phyloP scores from a whole-genome alignment of 2,329 filamentous ascomycete species.

The Plectosphaerella sp. region DNA sequence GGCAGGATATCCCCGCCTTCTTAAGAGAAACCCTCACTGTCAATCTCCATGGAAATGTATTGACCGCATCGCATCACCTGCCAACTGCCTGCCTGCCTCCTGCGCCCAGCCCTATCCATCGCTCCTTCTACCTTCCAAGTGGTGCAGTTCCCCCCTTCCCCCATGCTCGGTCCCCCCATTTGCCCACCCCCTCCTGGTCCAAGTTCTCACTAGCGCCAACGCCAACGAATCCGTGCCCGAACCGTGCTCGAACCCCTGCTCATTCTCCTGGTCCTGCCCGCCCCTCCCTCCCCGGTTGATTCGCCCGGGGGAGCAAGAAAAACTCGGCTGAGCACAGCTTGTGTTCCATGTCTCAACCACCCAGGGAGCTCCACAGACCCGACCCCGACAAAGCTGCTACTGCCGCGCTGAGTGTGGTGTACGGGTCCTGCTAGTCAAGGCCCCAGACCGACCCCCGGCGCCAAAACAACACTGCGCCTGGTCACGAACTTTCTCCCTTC shows the following conservation, averaged over 20 bases:
- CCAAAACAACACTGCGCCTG: constrained; percentile 1
- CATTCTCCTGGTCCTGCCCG: too few species aligned
- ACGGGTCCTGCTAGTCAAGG: neutral
- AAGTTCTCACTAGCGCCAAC: constrained; percentile 14
- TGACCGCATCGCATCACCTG: too few species aligned
- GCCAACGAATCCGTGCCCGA: constrained; percentile 12
- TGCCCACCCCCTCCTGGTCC: neutral
- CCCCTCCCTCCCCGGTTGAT: constrained; percentile 10
- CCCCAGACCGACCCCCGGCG: neutral
- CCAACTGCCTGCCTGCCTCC: too few species aligned
- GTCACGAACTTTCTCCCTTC: neutral
- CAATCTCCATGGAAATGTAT: too few species aligned
- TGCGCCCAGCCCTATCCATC: too few species aligned
- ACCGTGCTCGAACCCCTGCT: constrained; percentile 6
- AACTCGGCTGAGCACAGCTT: constrained; percentile 4
- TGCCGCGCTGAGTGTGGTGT: neutral
- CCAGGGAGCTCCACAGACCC: constrained; percentile 1
- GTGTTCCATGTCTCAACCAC: neutral
- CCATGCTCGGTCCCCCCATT: constrained; percentile 1
- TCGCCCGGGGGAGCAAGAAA: constrained; percentile 7
- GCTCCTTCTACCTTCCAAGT: too few species aligned
- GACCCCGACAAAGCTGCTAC: constrained; percentile 1
- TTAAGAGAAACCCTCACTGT: too few species aligned
- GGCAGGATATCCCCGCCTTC: too few species aligned
- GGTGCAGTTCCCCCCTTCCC: neutral